Base-by-base conservation (phyloP, 1,284 basidiomycete species). In the Microstroma glucosiphilum region DNA sequence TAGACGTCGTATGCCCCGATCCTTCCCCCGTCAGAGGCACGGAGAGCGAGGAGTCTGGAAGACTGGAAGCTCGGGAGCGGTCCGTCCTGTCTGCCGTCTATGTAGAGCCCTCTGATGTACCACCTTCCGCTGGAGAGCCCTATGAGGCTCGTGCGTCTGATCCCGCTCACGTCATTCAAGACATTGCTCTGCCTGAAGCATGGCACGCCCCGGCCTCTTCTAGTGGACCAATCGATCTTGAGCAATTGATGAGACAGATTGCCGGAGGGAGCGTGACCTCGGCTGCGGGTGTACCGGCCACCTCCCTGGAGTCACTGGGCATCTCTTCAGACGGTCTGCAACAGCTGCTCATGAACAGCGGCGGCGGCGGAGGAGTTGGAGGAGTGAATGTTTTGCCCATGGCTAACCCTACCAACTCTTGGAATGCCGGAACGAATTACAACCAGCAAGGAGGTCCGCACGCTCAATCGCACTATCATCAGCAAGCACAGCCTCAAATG, bases 301-400 rank as follows among this genome's bases (percentile, higher is more conserved):
- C 51, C 13, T 54, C 51, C 21, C 51, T 54, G 3, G 51, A 17
- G 17, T 23, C 21, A 15, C 25, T 23, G 21, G 51, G 51, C 17
- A 54, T 54, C 51, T 54, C 51, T 13, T 19, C 51, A 21, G 25
- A 26, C 51, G 51, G 51, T 19, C 51, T 54, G n/a, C 51, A 54
- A 25, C n/a, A 54, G 21, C 51, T 54, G 2, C 25, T 54, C 21
- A 15, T 2, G 51, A 54, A 26, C 51, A 25, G 19, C 15, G 15
- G 17, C 6, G 51, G 51, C 7, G 25, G 17, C 26, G 51, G 7
- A 15, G 17, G 6, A 17, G 21, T 4, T 4, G 43, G 17, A 17
- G 17, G n/a, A n/a, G n/a, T n/a, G n/a, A n/a, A n/a, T n/a, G n/a
- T 21, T 6, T 4, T n/a, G 43, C 43, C 43, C 43, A 21, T 6